phyloP scores from a whole-genome alignment of 768 basidiomycete species.

The Ramaria sp. region DNA sequence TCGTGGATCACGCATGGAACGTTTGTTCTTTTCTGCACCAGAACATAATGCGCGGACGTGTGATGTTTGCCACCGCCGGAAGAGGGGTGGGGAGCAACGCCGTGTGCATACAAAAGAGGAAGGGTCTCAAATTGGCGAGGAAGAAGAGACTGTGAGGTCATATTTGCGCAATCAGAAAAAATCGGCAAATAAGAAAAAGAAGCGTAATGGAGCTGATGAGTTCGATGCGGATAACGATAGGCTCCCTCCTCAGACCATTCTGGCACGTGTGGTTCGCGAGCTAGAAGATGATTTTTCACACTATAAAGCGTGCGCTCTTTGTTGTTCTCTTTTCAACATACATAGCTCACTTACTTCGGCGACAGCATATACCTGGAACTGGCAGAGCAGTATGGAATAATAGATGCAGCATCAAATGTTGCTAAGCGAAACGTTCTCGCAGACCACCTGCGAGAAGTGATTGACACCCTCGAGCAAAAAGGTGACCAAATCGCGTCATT shows the following conservation, averaged over 20 bases:
- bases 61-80: constrained; percentile 46
- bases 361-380: constrained; percentile 80
- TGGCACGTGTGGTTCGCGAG: constrained; percentile 72
- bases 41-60: constrained; percentile 66
- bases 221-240: constrained; percentile 19
- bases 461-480: constrained; percentile 89
- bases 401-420: constrained; percentile 77
- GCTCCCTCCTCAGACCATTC: constrained; percentile 79
- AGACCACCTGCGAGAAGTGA: constrained; percentile 80
- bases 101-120: constrained; percentile 30
- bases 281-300: constrained; percentile 93
- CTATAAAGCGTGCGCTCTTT: constrained; percentile 73
- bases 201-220: neutral
- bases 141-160: constrained; percentile 17
- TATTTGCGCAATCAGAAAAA: neutral
- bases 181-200: neutral
- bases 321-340: constrained; percentile 3
- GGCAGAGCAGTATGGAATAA: constrained; percentile 84
- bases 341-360: neutral
- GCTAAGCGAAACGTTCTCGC: constrained; percentile 79
- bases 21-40: constrained; percentile 71
- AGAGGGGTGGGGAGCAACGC: constrained; percentile 6
- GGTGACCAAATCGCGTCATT: constrained; percentile 91
- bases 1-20: constrained; percentile 65
- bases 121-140: constrained; percentile 32